These are phyloP conservation scores for Thielaviopsis punctulata DNA, from an alignment of 2,329 filamentous ascomycete genomes.

Conservation along the genomic window DNA sequence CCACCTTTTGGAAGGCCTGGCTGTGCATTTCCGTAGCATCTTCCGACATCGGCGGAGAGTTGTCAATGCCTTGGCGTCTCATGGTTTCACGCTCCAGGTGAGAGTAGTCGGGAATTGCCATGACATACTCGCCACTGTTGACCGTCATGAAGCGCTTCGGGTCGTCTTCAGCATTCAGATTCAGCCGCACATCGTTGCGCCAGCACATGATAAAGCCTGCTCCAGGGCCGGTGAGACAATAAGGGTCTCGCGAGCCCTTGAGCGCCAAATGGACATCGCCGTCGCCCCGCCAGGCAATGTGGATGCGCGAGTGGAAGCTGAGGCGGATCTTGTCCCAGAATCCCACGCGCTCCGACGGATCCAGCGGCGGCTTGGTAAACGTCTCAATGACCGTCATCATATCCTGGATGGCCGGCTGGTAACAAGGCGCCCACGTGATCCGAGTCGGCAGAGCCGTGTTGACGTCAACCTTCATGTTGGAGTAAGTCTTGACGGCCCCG, in stretches of 20 bases:
- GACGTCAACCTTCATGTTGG: constrained; percentile 78
- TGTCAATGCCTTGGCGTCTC: constrained; percentile 32
- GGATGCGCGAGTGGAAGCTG: constrained; percentile 81
- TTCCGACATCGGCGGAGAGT: constrained; percentile 15
- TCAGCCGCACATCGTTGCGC: constrained; percentile 83
- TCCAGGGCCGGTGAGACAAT: constrained; percentile 78
- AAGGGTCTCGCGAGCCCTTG: constrained; percentile 85
- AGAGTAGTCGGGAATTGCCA: constrained; percentile 87
- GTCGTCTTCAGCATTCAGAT: constrained; percentile 68
- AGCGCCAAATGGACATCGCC: constrained; percentile 87
- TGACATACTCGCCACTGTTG: constrained; percentile 84
- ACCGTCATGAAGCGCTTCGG: constrained; percentile 90
- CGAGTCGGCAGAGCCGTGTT: constrained; percentile 83
- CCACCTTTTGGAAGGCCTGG: constrained; percentile 90
- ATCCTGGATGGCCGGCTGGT: constrained; percentile 94
- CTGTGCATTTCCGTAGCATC: not conserved
- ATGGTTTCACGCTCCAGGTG: constrained; percentile 59
- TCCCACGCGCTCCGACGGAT: constrained; percentile 81
- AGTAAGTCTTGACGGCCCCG: constrained; percentile 90
- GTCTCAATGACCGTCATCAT: constrained; percentile 99
- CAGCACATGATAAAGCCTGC: constrained; percentile 97
- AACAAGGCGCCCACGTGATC: constrained; percentile 94
- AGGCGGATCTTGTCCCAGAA: constrained; percentile 99
- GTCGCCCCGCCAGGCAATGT: constrained; percentile 82
- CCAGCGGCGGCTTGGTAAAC: constrained; percentile 88